phyloP scores from a whole-genome alignment of 495 filamentous ascomycete species.

The Filosporella fistucella region DNA sequence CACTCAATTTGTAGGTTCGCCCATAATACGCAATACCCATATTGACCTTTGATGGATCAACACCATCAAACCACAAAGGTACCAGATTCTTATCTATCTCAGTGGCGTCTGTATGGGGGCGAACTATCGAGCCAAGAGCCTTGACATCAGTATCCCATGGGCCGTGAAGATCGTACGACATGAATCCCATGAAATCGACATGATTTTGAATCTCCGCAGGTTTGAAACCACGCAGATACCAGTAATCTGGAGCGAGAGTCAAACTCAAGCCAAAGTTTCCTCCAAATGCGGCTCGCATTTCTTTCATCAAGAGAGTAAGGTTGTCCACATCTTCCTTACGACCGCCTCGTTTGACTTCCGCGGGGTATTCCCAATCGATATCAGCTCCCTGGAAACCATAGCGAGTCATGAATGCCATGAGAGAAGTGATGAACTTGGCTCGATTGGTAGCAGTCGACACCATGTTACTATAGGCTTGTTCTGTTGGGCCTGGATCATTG shows the following conservation, averaged over 20 bases:
- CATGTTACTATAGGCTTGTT: slow-evolving; percentile 29
- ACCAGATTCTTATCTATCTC: slow-evolving; percentile 45
- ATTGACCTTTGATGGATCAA: slow-evolving; percentile 24
- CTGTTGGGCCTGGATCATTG: slow-evolving; percentile 19
- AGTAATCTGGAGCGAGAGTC: slow-evolving; percentile 41
- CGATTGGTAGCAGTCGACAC: slow-evolving; percentile 24
- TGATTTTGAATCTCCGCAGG: slow-evolving; percentile 26
- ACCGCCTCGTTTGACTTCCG: slow-evolving; percentile 42
- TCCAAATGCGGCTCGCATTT: slow-evolving; percentile 7
- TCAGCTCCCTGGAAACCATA: slow-evolving; percentile 53
- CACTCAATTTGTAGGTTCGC: neutral
- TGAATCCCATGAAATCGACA: slow-evolving; percentile 50
- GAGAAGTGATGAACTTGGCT: slow-evolving; percentile 32
- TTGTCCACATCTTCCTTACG: slow-evolving; percentile 34
- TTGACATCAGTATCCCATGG: slow-evolving; percentile 27
- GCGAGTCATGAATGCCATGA: slow-evolving; percentile 37
- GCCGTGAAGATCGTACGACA: slow-evolving; percentile 48
- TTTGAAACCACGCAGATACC: slow-evolving; percentile 49
- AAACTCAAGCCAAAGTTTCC: slow-evolving; percentile 32
- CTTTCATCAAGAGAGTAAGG: slow-evolving; percentile 34
- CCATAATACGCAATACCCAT: neutral
- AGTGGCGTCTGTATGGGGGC: slow-evolving; percentile 48
- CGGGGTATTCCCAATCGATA: slow-evolving; percentile 46
- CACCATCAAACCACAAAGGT: slow-evolving; percentile 44
- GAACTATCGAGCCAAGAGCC: slow-evolving; percentile 29